Conservation (phyloP, 2,329 filamentous ascomycete genomes). For the Allantophomopsis lycopodina region DNA sequence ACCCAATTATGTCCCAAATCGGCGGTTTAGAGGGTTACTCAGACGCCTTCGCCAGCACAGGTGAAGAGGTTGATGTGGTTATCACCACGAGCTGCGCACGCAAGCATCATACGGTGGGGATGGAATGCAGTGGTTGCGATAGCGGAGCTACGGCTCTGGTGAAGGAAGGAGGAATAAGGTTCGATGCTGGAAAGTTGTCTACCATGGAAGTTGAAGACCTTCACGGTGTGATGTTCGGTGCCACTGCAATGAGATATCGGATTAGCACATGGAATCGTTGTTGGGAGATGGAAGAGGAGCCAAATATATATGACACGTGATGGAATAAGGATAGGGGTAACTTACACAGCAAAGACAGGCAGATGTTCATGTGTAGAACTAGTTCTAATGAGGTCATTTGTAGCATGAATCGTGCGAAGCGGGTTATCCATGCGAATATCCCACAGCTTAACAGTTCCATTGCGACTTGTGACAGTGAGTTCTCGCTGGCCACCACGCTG, state of each 20-base stretch:
- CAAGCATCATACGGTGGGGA: conserved; percentile 83
- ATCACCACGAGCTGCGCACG: conserved; percentile 74
- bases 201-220: conserved; percentile 83
- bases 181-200: conserved; percentile 70
- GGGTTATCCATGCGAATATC: conserved; percentile 80
- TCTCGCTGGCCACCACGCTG: conserved; percentile 90
- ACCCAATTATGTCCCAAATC: too few relatives aligned
- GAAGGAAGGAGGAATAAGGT: conserved; percentile 79
- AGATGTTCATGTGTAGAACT: conserved; percentile 92
- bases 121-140: conserved; percentile 90
- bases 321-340: conserved; percentile 12
- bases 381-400: conserved; percentile 66
- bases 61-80: conserved; percentile 83
- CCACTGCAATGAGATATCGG: conserved; percentile 41
- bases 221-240: conserved; percentile 75
- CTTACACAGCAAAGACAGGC: conserved; percentile 87
- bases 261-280: too few relatives aligned
- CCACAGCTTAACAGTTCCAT: conserved; percentile 92
- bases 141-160: conserved; percentile 65
- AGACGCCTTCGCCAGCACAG: conserved; percentile 26
- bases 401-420: conserved; percentile 60
- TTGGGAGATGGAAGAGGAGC: too few relatives aligned
- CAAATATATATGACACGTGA: conserved; percentile 1
- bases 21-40: too few relatives aligned
- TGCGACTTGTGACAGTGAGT: conserved; percentile 76